phyloP scores from a whole-genome alignment of 306 rosid genomes.

The Leucaena leucocephala region DNA sequence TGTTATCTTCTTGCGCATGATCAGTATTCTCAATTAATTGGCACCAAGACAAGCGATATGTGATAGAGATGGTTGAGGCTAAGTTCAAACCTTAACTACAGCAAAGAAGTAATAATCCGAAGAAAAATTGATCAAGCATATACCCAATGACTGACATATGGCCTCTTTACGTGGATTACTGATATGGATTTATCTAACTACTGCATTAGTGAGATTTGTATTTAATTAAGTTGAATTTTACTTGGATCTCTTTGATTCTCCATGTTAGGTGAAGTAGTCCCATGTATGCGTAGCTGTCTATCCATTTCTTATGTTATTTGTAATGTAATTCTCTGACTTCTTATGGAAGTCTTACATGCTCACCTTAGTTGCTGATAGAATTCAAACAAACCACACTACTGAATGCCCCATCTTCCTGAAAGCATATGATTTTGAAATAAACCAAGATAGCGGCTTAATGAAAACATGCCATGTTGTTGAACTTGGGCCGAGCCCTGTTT shows the following conservation, averaged over 20 bases:
- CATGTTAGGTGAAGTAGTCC: neutral
- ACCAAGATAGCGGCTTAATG: constrained; percentile 7
- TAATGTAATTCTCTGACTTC: neutral
- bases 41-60: constrained; percentile 9
- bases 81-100: neutral
- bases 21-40: constrained; percentile 12
- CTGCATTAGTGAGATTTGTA: constrained; percentile 10
- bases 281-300: constrained; percentile 4
- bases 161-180: no score
- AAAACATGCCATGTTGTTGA: neutral
- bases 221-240: neutral
- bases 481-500: no score
- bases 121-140: neutral
- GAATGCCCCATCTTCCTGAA: neutral
- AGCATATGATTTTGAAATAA: constrained; percentile 10
- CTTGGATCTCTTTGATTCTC: neutral
- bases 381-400: neutral
- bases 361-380: neutral
- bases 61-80: neutral
- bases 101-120: neutral
- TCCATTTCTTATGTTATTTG: constrained; percentile 3
- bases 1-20: constrained; percentile 16
- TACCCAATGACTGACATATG: neutral
- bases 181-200: neutral
- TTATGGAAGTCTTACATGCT: no score